These are phyloP conservation scores for Rhynchosporium secalis DNA, from an alignment of 2,329 filamentous ascomycete genomes.

Conservation along the genomic window DNA sequence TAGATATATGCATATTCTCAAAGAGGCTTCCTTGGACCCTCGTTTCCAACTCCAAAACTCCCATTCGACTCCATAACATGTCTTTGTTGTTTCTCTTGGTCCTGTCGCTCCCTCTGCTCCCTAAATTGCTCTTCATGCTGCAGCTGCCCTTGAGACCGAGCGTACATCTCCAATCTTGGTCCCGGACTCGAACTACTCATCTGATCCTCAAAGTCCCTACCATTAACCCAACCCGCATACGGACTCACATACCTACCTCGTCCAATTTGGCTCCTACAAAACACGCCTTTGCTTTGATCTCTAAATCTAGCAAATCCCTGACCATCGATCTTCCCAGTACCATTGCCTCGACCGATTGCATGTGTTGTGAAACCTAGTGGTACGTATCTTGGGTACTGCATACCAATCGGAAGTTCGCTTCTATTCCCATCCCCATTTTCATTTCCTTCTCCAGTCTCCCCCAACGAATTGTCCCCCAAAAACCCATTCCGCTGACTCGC, in stretches of 20 bases:
- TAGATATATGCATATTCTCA: background rate
- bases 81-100: too few species aligned
- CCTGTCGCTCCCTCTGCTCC: too few species aligned
- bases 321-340: background rate
- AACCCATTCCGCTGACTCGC: background rate
- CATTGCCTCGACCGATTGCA: background rate
- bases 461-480: background rate
- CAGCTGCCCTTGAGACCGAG: background rate
- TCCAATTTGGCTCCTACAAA: background rate
- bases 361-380: background rate
- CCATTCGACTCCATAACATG: too few species aligned
- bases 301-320: background rate
- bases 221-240: constrained; percentile 12
- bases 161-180: background rate
- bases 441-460: background rate
- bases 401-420: background rate
- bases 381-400: background rate
- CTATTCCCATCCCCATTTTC: background rate
- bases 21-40: background rate
- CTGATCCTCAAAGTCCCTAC: background rate
- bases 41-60: too few species aligned
- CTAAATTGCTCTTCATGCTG: background rate
- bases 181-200: constrained; percentile 3
- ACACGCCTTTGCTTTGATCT: background rate
- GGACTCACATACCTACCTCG: constrained; percentile 6